phyloP scores from a whole-genome alignment of 2,329 filamentous ascomycete species.

The Dactylellina parvicollis region DNA sequence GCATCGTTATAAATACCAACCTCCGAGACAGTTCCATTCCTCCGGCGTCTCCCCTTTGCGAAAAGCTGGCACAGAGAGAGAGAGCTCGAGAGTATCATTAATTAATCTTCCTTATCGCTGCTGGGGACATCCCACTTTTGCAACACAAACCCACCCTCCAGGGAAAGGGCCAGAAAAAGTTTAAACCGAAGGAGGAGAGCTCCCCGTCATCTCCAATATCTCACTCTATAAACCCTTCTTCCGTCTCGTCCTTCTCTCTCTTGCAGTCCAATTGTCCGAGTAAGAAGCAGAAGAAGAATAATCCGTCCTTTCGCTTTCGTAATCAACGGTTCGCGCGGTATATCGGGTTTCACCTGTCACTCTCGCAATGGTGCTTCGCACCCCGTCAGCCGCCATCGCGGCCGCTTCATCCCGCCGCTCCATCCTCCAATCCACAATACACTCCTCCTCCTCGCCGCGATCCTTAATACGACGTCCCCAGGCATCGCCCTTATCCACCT shows the following conservation, averaged over 20 bases:
- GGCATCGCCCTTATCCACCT: constrained; percentile 22
- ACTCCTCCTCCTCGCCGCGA: constrained; percentile 25
- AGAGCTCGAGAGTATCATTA: neutral
- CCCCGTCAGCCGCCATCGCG: constrained; percentile 41
- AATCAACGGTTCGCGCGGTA: too few species aligned
- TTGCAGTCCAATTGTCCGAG: too few species aligned
- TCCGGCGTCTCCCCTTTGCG: neutral
- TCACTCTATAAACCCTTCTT: constrained; percentile 1
- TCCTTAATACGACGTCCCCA: constrained; percentile 34
- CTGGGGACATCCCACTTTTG: neutral
- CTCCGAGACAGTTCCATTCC: constrained; percentile 25
- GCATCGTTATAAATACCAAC: constrained; percentile 10
- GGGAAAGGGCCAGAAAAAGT: neutral
- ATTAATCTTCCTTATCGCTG: constrained; percentile 4
- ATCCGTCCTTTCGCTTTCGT: neutral
- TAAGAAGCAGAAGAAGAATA: too few species aligned
- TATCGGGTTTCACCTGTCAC: neutral
- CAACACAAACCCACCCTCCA: neutral
- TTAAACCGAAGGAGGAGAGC: neutral
- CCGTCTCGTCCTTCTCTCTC: neutral
- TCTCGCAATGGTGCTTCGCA: constrained; percentile 53
- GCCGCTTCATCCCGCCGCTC: constrained; percentile 48
- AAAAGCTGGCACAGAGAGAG: neutral
- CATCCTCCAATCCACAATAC: constrained; percentile 48
- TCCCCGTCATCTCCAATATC: neutral